A percentile compares a stretch with the other conserved stretches of the same genome.
phyloP scores from a whole-genome alignment of 345 rosid species.

The Moricandia moricandioides region DNA sequence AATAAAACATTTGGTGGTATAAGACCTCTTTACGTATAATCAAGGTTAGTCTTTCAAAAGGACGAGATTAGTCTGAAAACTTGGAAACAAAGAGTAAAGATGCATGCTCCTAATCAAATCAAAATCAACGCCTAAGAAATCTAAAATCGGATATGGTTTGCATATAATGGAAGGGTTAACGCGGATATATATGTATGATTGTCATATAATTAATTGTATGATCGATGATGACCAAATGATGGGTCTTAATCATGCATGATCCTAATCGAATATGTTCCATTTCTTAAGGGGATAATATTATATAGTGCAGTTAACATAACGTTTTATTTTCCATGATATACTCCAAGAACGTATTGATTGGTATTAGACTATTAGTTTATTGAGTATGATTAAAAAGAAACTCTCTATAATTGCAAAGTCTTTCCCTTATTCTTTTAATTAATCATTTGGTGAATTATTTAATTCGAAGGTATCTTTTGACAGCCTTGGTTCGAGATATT shows the following conservation, averaged over 20 bases:
- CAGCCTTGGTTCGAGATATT: slow-evolving; percentile 34
- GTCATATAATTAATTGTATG: slow-evolving; percentile 19
- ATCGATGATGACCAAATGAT: slow-evolving; percentile 22
- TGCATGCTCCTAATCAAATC: neutral
- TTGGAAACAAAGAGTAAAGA: neutral
- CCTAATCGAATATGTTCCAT: neutral
- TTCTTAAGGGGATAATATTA: neutral
- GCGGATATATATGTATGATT: neutral
- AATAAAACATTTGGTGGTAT: neutral
- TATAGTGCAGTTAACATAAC: slow-evolving; percentile 8
- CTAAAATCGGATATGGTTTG: neutral
- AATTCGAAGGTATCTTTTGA: slow-evolving; percentile 35
- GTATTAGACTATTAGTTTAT: slow-evolving; percentile 32
- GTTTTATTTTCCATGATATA: slow-evolving; percentile 27
- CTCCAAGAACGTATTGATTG: slow-evolving; percentile 29
- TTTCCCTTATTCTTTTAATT: slow-evolving; percentile 22
- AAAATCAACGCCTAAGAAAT: neutral
- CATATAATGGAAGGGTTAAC: neutral
- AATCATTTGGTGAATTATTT: slow-evolving; percentile 26
- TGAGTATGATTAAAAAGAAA: slow-evolving; percentile 21
- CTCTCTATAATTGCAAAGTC: slow-evolving; percentile 29
- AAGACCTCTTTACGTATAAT: neutral
- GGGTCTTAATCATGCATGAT: neutral
- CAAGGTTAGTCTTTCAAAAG: neutral
- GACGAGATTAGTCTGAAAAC: neutral